Evolutionary conservation across 1,284 basidiomycete species (phyloP).

Genomic region (Pseudozyma tsukubaensis): DNA sequence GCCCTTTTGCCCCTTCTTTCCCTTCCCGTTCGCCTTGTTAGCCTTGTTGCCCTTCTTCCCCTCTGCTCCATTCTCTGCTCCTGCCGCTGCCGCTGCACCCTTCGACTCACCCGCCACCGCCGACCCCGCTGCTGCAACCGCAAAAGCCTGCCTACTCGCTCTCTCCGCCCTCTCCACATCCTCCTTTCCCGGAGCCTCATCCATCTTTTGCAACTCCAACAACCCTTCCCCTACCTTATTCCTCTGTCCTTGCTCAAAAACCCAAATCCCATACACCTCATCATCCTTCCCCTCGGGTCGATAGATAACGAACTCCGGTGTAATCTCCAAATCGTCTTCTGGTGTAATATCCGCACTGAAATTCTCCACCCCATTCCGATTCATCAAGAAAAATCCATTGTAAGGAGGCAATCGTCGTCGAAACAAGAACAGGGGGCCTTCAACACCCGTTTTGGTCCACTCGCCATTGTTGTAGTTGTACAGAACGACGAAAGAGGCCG

Average conservation of each 20-base stretch:
- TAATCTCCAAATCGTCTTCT: conserved; percentile 79
- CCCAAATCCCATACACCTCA: conserved; percentile 81
- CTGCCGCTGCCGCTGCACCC: not conserved
- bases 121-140: not conserved
- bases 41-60: conserved; percentile 19
- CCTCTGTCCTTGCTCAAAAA: conserved; percentile 78
- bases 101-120: conserved; percentile 1
- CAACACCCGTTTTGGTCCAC: conserved; percentile 81
- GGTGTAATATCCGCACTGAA: conserved; percentile 81
- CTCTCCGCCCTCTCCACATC: conserved; percentile 15
- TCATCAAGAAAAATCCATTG: conserved; percentile 87
- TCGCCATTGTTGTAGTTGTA: conserved; percentile 66
- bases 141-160: conserved; percentile 5
- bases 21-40: conserved; percentile 25
- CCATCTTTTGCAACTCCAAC: conserved; percentile 54
- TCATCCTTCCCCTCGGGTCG: conserved; percentile 73
- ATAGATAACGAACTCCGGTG: conserved; percentile 77
- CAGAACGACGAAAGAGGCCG: conserved; percentile 79
- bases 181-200: conserved; percentile 32
- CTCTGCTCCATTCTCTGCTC: conserved; percentile 6
- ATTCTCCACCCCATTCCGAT: conserved; percentile 85
- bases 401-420: conserved; percentile 79
- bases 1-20: conserved; percentile 21
- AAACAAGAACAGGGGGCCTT: conserved; percentile 89
- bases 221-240: conserved; percentile 74